Conservation (phyloP, 768 basidiomycete genomes). For the Tylopilus plumbeoviolaceoides region DNA sequence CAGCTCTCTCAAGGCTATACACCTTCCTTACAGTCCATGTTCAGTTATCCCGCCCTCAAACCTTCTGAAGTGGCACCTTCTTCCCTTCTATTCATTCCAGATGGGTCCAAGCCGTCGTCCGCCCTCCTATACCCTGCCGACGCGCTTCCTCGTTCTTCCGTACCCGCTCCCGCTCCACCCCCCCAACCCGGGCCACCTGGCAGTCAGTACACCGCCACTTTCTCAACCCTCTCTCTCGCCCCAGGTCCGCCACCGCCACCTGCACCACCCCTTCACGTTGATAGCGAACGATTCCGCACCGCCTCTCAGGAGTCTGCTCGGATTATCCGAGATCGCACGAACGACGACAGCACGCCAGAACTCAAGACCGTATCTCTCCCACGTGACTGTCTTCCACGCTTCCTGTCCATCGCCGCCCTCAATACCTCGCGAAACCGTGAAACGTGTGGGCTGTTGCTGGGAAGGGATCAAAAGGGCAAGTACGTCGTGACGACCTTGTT, state of each 20-base stretch:
- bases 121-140: conserved; percentile 30
- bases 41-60: conserved; percentile 37
- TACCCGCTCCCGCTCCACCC: conserved; percentile 19
- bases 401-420: conserved; percentile 69
- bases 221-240: conserved; percentile 26
- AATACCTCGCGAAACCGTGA: conserved; percentile 80
- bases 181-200: conserved; percentile 3
- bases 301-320: conserved; percentile 34
- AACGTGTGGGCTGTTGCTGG: conserved; percentile 83
- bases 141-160: conserved; percentile 34
- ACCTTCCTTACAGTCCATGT: conserved; percentile 77
- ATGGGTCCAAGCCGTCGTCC: conserved; percentile 23
- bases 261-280: conserved; percentile 19
- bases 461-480: conserved; percentile 56
- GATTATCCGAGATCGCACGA: conserved; percentile 27
- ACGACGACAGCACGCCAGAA: conserved; percentile 36
- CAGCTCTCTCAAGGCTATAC: conserved; percentile 75
- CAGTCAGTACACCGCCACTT: conserved; percentile 20
- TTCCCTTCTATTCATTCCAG: conserved; percentile 45
- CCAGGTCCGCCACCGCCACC: conserved; percentile 22
- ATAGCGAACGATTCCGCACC: conserved; percentile 29
- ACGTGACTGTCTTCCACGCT: conserved; percentile 65
- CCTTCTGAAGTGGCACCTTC: conserved; percentile 33
- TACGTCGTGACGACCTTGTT: conserved; percentile 76
- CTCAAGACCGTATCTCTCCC: conserved; percentile 69